phyloP scores from a whole-genome alignment of 805 yeast species.

The Saccharomycopsis babjevae region DNA sequence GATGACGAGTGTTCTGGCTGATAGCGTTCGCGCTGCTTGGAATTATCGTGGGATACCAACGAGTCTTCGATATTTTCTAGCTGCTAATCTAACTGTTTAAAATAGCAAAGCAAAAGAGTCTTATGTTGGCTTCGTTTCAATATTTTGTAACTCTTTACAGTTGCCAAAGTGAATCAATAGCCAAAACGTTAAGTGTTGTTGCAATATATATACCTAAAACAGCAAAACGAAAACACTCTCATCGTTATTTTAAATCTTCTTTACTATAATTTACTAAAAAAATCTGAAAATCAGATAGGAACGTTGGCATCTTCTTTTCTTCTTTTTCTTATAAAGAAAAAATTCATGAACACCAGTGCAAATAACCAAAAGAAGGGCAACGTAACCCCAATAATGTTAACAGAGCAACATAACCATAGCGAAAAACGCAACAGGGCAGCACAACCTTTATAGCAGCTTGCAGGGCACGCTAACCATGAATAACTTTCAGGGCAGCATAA shows the following conservation, averaged over 20 bases:
- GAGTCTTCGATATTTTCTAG: neutral
- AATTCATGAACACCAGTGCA: neutral
- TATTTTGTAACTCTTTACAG: neutral
- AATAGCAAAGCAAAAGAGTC: too few species aligned
- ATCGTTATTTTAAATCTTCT: neutral
- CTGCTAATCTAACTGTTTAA: neutral
- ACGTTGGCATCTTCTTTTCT: neutral
- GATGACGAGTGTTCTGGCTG: too few species aligned
- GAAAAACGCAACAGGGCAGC: too few species aligned
- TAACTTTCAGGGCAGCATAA: neutral
- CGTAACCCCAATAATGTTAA: too few species aligned
- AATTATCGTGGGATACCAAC: too few species aligned
- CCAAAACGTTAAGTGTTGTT: neutral
- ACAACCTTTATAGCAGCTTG: neutral
- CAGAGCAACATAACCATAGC: too few species aligned
- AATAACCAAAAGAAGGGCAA: neutral
- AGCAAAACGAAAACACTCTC: neutral
- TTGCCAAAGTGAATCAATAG: neutral
- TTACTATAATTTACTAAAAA: neutral
- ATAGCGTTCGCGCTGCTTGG: too few species aligned
- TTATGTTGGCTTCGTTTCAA: neutral
- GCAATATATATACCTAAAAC: neutral
- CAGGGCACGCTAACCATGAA: neutral
- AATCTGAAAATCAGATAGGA: neutral
- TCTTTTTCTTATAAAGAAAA: neutral